Evolutionary conservation across 345 rosid genomes (phyloP).

Genomic region (Streptanthus diversifolius): DNA sequence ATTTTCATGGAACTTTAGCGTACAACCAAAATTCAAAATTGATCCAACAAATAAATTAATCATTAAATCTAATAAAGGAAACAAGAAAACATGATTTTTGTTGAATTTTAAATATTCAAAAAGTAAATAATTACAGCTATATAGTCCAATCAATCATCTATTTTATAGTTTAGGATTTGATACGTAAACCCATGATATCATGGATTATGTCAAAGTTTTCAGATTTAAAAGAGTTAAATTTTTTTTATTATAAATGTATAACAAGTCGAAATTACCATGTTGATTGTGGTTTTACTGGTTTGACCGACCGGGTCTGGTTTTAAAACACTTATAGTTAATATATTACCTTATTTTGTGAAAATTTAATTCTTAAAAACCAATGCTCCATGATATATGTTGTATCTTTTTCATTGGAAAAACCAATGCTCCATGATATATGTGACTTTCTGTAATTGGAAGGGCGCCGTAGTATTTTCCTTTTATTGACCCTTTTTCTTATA

Average conservation of each 20-base stretch:
- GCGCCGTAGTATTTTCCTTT: constrained; percentile 13
- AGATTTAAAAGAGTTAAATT: no score
- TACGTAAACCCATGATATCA: background rate
- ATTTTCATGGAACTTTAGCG: background rate
- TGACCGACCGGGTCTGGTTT: background rate
- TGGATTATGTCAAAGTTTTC: background rate
- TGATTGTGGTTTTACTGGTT: background rate
- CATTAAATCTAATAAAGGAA: background rate
- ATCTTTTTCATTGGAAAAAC: background rate
- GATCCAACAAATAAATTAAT: background rate
- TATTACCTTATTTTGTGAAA: background rate
- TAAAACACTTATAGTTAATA: background rate
- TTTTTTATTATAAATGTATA: no score
- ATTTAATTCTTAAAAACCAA: background rate
- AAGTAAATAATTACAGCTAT: background rate
- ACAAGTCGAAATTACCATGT: no score
- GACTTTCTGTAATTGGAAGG: constrained; percentile 38
- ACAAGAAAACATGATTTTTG: background rate
- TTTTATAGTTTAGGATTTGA: background rate
- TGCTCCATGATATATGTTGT: constrained; percentile 23
- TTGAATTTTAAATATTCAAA: background rate
- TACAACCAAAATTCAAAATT: background rate
- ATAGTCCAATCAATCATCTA: no score
- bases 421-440: constrained; percentile 27
- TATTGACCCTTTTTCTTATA: constrained; percentile 8